A percentile compares a stretch with the other conserved stretches of the same genome.
Evolutionary conservation across 1,284 basidiomycete genomes (phyloP).

Genomic region (Sanguinoderma infundibulare): DNA sequence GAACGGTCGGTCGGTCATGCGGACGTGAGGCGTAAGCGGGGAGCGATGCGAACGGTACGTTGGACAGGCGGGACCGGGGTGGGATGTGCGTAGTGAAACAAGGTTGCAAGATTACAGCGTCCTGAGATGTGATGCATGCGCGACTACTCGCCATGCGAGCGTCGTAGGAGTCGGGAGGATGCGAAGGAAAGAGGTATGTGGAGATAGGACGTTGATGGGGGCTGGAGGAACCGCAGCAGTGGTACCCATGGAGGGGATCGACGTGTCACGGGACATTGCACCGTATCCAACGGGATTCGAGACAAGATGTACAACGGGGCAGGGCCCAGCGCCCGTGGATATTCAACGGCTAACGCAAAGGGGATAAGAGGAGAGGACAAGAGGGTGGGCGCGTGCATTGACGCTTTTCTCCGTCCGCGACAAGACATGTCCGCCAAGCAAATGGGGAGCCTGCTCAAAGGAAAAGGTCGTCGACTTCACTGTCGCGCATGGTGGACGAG

Average conservation of each 20-base stretch:
- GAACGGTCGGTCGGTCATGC: conserved; percentile 9
- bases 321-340: conserved; percentile 4
- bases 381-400: conserved; percentile 16
- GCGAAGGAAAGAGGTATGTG: not conserved
- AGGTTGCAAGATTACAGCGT: conserved; percentile 26
- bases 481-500: conserved; percentile 28
- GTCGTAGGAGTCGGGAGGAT: conserved; percentile 8
- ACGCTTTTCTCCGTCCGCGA: conserved; percentile 23
- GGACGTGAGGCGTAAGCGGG: conserved; percentile 4
- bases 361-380: conserved; percentile 13
- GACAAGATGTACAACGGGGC: not conserved
- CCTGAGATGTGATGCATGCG: conserved; percentile 24
- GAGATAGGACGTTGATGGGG: conserved; percentile 3
- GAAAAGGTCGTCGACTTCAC: conserved; percentile 32
- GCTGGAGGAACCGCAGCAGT: not conserved
- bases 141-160: conserved; percentile 22
- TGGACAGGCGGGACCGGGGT: conserved; percentile 6
- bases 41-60: conserved; percentile 11
- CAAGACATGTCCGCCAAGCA: not conserved
- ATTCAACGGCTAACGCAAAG: conserved; percentile 16
- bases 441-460: conserved; percentile 17
- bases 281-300: conserved; percentile 4
- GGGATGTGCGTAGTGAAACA: conserved; percentile 21
- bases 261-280: not conserved
- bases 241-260: not conserved